Base-by-base conservation (phyloP, 1,284 basidiomycete species). In the Pterulicium gracile region DNA sequence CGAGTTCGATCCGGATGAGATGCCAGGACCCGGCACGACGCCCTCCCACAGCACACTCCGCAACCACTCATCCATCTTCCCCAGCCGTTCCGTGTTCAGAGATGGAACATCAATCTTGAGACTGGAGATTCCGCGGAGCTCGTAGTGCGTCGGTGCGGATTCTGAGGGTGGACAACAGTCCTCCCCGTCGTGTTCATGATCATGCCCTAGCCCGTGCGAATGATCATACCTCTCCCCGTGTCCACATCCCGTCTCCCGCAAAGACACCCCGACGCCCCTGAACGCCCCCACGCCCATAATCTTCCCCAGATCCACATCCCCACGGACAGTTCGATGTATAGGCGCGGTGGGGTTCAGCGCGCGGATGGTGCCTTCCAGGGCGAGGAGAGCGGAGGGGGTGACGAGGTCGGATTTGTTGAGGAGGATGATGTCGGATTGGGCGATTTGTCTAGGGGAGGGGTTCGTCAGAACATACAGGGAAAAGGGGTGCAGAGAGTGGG, bases 361-460 rank as follows among this genome's bases (percentile, higher is more conserved):
- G n/a, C 69, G 75, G 32, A 94, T 79, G 17, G 75, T 64, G 14
- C 54, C 56, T 58, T 88, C 81, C 10, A 79, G 75, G 3, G 65
- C 58, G 45, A 56, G 24, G 15, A 77, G 48, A 47, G 58, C 56
- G 27, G 60, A 57, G 5, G 66, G 55, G 2, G 69, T 59, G 2
- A 80, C 81, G 14, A 95, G 67, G 56, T 95, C 93, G 22, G 72
- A 67, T 66, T 96, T 96, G 69, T 96, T 96, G 20, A 95, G 65
- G 15, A 95, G 64, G 42, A 95, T 73, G n/a, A 93, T 82, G 57
- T 95, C 92, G 12, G 91, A 81, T 24, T 81, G 81, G 1, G 89
- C 92, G 42, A 96, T 84, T 69, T 97, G 93, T 47, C 91, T 93
- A 54, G 36, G 20, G 24, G 27, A n/a, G n/a, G 27, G 27, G 7